Conservation (phyloP, 306 rosid species). For the Castanopsis chinensis region DNA sequence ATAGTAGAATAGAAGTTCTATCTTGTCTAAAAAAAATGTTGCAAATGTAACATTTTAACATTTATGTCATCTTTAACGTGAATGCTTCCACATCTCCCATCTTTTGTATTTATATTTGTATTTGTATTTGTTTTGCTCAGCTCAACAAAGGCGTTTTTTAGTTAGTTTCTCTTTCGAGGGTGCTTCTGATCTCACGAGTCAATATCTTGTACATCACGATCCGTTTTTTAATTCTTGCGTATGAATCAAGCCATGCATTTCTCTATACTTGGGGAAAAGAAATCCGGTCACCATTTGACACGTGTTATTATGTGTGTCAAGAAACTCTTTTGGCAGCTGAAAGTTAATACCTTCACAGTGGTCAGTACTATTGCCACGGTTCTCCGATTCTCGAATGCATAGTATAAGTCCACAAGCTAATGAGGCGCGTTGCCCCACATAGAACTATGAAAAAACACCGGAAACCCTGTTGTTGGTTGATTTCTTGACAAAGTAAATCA, state of each 20-base stretch:
- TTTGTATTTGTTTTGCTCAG: conserved; percentile 52
- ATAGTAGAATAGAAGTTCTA: rapidly evolving
- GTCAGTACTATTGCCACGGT: conserved; percentile 63
- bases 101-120: too few relatives aligned
- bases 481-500: conserved; percentile 71
- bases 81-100: too few relatives aligned
- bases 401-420: conserved; percentile 61
- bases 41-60: too few relatives aligned
- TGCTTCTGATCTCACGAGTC: conserved; percentile 74
- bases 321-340: background rate
- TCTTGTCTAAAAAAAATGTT: too few relatives aligned
- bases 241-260: conserved; percentile 64
- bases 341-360: conserved; percentile 61
- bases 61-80: too few relatives aligned
- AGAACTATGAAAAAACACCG: conserved; percentile 66
- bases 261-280: conserved; percentile 55
- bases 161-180: conserved; percentile 63
- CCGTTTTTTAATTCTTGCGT: conserved; percentile 64
- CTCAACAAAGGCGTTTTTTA: conserved; percentile 63
- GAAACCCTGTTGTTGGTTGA: conserved; percentile 49
- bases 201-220: conserved; percentile 72
- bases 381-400: conserved; percentile 38
- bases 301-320: too few relatives aligned
- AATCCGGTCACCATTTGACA: conserved; percentile 34
- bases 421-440: conserved; percentile 77